Evolutionary conservation across 202 grass and related monocot species (phyloP), one percentile per base, ranked within the genome.

Genomic region (Carex arenaria): DNA sequence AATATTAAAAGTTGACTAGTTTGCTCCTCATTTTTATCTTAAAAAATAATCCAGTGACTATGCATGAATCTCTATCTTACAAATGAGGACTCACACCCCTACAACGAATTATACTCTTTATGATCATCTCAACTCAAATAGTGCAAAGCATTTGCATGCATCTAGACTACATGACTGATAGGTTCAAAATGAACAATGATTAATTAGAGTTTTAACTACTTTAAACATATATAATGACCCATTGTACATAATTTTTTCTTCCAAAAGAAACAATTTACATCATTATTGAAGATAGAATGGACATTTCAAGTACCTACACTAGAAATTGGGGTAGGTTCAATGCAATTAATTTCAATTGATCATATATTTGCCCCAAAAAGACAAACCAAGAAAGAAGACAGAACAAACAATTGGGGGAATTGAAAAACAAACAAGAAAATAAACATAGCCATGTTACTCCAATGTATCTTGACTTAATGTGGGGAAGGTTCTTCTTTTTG

Each of bases 161-260:
- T 49, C 45, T 75, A 55, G 71, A 75, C 71, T 55, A 17, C 5
- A 54, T 9, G 4, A 3, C 22, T 32, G 12, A 12, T 31, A 31
- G 23, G 49, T 75, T 75, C 72, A 55, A 75, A 75, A 75, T 75
- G 71, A 74, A 53, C 10, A 74, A 74, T 15, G 47, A 54, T 75
- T 54, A 23, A 55, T 55, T 54, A 70, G 13, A 47, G n/a, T 23
- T 72, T 43, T 72, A 49, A 14, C 10, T 49, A 49, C 68, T 71
- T 10, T 12, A 5, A 71, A 71, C 67, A 71, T 45, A 71, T 45
- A 66, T 67, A 67, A 31, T 67, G 64, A 67, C 64, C 34, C 17
- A 36, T 66, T 45, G 38, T 69, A 45, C 6, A 45, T 70, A 70
- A 20, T 8, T 70, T 45, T 45, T 7, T 69, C 66, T 17, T 45